phyloP scores from a whole-genome alignment of 2,329 filamentous ascomycete species.

The Colletotrichum caudatum region DNA sequence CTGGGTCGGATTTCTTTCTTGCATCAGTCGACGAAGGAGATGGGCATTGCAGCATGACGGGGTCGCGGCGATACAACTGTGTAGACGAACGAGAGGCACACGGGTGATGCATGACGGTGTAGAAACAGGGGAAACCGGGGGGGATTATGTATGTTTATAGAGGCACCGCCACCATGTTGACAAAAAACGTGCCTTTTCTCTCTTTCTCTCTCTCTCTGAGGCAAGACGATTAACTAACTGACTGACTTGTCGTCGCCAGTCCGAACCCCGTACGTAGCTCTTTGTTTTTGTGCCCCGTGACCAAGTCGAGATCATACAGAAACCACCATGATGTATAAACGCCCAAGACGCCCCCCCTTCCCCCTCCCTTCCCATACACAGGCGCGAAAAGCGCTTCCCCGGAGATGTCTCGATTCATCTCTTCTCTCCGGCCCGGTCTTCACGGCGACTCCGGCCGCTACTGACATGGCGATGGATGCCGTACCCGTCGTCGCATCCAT shows the following conservation, averaged over 20 bases:
- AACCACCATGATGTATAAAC: not conserved
- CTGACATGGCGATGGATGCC: not conserved
- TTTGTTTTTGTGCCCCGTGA: not conserved
- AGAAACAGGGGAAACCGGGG: slow-evolving; percentile 2
- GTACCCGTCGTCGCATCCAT: not conserved
- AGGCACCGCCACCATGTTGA: slow-evolving; percentile 9
- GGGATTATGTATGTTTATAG: not conserved
- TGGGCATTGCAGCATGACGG: slow-evolving; percentile 12
- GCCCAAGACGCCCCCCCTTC: slow-evolving; percentile 2
- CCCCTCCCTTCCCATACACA: not conserved
- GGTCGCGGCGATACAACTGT: slow-evolving; percentile 1
- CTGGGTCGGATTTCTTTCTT: not conserved
- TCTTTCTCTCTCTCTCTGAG: not conserved
- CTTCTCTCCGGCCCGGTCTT: not conserved
- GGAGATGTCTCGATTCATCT: not conserved
- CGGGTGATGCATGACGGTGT: slow-evolving; percentile 8
- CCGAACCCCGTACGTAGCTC: not conserved
- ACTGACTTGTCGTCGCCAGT: not conserved
- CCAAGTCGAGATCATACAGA: not conserved
- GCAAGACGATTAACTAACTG: not conserved
- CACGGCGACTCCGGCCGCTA: not conserved
- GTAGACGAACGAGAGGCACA: not conserved
- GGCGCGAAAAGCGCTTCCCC: not conserved
- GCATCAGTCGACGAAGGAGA: slow-evolving; percentile 6
- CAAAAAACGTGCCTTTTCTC: not conserved